Evolutionary conservation across 495 filamentous ascomycete genomes (phyloP), one percentile per base, ranked within the genome.

Genomic region (Schizothecium vesticola): DNA sequence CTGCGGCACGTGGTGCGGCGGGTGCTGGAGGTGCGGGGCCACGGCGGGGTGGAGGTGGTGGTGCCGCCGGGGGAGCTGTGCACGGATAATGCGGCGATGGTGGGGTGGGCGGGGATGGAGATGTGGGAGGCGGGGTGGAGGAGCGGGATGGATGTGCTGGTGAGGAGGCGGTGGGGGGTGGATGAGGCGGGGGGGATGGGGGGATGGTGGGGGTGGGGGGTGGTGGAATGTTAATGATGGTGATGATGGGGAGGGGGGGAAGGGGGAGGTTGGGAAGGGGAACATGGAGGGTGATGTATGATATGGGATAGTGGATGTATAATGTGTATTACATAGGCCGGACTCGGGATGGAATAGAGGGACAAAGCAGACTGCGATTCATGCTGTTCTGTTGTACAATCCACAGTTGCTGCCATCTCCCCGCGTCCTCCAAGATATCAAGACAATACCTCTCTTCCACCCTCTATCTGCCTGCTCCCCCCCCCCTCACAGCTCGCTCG

Each of bases 81-180:
- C 71, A 97, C 92, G 0, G 95, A 99, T 74, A 97, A 98, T 80
- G 95, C 94, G 19, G 92, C 92, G n/a, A 99, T 98, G 95, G 93
- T 97, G 71, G 94, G 91, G 1, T 99, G 95, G 95, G 85, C 94
- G 6, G 95, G 91, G 0, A 84, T 93, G 64, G 94, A 97, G 81
- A 96, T 98, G 92, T 97, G 83, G 67, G 88, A 93, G 76, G 86
- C 83, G 3, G 93, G 94, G 0, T 94, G 86, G 84, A 77, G 80
- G 61, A 89, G 86, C 21, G 82, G 84, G 23, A 71, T 94, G 28
- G 81, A 78, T 24, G 83, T 87, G 61, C 74, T 83, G 36, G 83
- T 91, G 8, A 64, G 91, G 22, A 83, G 87, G 64, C 92, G 89
- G 76, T 99, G 95, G 95, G 81, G 87, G 9, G 82, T 97, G 63